Evolutionary conservation across 768 basidiomycete genomes (phyloP).

Genomic region (Lentinula aciculospora): DNA sequence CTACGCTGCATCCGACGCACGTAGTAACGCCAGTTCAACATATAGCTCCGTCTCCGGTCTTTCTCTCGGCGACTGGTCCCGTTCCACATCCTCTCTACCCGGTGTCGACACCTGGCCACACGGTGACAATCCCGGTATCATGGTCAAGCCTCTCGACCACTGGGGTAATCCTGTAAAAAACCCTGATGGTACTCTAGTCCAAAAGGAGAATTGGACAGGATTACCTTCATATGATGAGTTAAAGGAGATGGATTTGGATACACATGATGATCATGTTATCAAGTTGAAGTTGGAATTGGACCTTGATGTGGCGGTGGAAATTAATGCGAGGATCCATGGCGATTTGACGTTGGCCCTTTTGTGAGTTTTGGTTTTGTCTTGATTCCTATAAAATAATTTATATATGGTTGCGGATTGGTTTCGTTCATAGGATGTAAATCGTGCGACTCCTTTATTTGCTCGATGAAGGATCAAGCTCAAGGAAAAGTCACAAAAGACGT

Average conservation of each 20-base stretch:
- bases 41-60: neutral
- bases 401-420: no score
- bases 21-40: neutral
- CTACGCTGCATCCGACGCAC: neutral
- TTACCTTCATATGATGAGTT: slow-evolving; percentile 3
- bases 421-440: neutral
- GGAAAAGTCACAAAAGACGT: no score
- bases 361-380: neutral
- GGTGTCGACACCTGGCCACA: slow-evolving; percentile 6
- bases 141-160: slow-evolving; percentile 3
- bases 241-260: slow-evolving; percentile 1
- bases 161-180: neutral
- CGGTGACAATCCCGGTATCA: slow-evolving; percentile 8
- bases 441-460: no score
- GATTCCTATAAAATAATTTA: neutral
- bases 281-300: slow-evolving; percentile 9
- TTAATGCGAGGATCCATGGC: slow-evolving; percentile 10
- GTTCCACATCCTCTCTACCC: neutral
- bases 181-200: neutral
- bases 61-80: neutral
- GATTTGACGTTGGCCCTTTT: slow-evolving; percentile 10
- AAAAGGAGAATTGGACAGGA: slow-evolving; percentile 2
- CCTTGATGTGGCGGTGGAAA: slow-evolving; percentile 7
- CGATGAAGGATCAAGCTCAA: no score
- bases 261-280: slow-evolving; percentile 5